Evolutionary conservation across 2,329 filamentous ascomycete genomes (phyloP), one percentile per base, ranked within the genome.

Genomic region (Mycogone perniciosa): DNA sequence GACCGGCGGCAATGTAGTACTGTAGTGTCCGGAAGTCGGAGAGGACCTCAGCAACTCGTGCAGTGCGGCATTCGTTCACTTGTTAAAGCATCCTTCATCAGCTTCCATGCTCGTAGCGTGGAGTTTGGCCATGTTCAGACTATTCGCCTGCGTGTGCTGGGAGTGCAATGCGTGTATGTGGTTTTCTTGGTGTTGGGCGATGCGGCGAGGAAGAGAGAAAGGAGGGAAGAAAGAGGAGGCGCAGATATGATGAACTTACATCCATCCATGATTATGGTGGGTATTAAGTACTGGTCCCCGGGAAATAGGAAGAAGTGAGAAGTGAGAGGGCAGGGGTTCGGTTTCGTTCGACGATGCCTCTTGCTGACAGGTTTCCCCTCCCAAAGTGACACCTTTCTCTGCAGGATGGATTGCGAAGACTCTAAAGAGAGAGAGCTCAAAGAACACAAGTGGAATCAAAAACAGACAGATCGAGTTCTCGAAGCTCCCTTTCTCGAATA

Each of bases 21-120:
- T 85, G 82, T 29, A 84, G 71, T 40, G 70, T 77, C 55, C 75
- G 76, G 64, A 85, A 85, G 63, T 85, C 81, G 55, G 74, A 70
- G 38, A 85, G 75, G 44, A 85, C 67, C 58, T 85, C 76, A 64
- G 79, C 81, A 61, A 85, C 81, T 57, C 82, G 77, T 49, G 70
- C 72, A 58, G 73, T 76, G 57, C 82, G 76, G 63, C 72, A 79
- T 42, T 80, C 73, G 68, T 85, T 85, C 53, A 82, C 81, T 85
- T 53, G 29, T 33, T 31, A 30, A 39, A 13, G 27, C 6, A 46
- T 49, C 20, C 39, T 33, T 35, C 6, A 42, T 52, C 37, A 52
- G 51, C 34, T 30, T 37, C 29, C 27, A 4, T 44, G 26, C 9
- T 44, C 37, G 31, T n/a, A 27, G 11, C 31, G 10, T 6, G 20